Evolutionary conservation across 805 yeast species (phyloP).

Genomic region (Torulaspora gathmanii): DNA sequence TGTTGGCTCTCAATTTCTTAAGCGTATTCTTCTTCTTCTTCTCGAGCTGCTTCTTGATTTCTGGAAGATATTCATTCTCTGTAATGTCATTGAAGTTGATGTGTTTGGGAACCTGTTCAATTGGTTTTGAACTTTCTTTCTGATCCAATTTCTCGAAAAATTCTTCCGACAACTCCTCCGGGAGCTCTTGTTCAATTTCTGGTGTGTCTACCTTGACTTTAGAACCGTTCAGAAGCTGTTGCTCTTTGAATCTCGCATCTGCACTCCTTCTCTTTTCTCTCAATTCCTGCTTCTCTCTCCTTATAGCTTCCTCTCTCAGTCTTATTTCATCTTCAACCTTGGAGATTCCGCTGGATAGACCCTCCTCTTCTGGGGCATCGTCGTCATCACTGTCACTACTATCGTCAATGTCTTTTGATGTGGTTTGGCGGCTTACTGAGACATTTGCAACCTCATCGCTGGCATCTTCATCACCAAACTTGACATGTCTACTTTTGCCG

Average conservation of each 20-base stretch:
- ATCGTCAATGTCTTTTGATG: conserved; percentile 15
- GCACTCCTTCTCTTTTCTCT: conserved; percentile 36
- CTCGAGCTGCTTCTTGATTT: conserved; percentile 16
- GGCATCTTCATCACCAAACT: conserved; percentile 23
- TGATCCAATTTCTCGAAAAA: conserved; percentile 35
- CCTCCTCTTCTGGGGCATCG: conserved; percentile 51
- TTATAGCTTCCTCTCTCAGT: conserved; percentile 27
- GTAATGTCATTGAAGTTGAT: conserved; percentile 33
- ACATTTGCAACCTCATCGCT: conserved; percentile 2
- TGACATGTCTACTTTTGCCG: conserved; percentile 20
- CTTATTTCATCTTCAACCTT: conserved; percentile 25
- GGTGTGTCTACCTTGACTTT: conserved; percentile 7
- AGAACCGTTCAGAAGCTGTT: conserved; percentile 31
- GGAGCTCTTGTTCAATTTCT: conserved; percentile 21
- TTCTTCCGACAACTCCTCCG: conserved; percentile 40
- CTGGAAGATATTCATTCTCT: conserved; percentile 16
- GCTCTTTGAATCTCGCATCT: conserved; percentile 29
- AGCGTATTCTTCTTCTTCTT: conserved; percentile 35
- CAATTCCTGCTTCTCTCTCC: conserved; percentile 24
- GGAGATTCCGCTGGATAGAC: conserved; percentile 28
- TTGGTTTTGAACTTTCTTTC: conserved; percentile 17
- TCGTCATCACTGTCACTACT: conserved; percentile 33
- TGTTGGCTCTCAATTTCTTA: conserved; percentile 30
- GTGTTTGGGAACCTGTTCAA: conserved; percentile 28
- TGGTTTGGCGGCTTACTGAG: conserved; percentile 11